Percentiles rank a stretch among this genome's conserved stretches.
These are phyloP conservation scores for Scytalidium lignicola DNA, from an alignment of 2,329 filamentous ascomycete species.

Conservation along the genomic window DNA sequence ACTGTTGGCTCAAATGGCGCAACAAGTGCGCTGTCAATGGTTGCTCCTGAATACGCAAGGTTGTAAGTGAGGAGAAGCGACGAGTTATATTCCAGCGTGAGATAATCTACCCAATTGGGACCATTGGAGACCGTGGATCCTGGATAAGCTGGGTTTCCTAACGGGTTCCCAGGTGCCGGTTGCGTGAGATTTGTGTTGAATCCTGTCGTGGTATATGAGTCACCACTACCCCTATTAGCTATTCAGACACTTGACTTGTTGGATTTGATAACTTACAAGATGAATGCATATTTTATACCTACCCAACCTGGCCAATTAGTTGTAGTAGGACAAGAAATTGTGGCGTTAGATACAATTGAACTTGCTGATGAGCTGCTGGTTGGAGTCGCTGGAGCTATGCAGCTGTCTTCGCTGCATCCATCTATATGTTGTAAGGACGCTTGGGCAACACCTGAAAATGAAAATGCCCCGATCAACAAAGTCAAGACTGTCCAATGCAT, in stretches of 20 bases:
- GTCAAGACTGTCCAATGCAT: slow-evolving; percentile 9
- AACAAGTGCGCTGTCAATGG: slow-evolving; percentile 32
- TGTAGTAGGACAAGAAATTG: slow-evolving; percentile 17
- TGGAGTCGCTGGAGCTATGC: not conserved
- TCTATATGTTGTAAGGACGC: slow-evolving; percentile 1
- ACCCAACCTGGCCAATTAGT: slow-evolving; percentile 31
- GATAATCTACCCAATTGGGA: slow-evolving; percentile 51
- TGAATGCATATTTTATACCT: slow-evolving; percentile 35
- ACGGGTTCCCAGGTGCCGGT: slow-evolving; percentile 30
- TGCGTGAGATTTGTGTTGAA: slow-evolving; percentile 30
- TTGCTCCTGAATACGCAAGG: slow-evolving; percentile 41
- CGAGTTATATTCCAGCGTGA: slow-evolving; percentile 38
- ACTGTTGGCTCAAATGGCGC: slow-evolving; percentile 30
- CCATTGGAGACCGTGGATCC: slow-evolving; percentile 38
- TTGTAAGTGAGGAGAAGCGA: slow-evolving; percentile 45
- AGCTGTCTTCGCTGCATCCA: slow-evolving; percentile 6
- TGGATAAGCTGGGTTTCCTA: slow-evolving; percentile 35
- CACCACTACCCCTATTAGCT: slow-evolving; percentile 26
- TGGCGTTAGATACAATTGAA: too few species aligned
- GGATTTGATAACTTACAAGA: slow-evolving; percentile 32
- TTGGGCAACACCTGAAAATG: slow-evolving; percentile 5
- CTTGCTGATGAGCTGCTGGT: not conserved
- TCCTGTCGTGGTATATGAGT: slow-evolving; percentile 35
- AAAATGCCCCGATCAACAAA: slow-evolving; percentile 4
- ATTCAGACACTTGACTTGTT: not conserved